Base-by-base conservation (phyloP, 2,329 filamentous ascomycete genomes). In the Cercospora zeae-maydis region DNA sequence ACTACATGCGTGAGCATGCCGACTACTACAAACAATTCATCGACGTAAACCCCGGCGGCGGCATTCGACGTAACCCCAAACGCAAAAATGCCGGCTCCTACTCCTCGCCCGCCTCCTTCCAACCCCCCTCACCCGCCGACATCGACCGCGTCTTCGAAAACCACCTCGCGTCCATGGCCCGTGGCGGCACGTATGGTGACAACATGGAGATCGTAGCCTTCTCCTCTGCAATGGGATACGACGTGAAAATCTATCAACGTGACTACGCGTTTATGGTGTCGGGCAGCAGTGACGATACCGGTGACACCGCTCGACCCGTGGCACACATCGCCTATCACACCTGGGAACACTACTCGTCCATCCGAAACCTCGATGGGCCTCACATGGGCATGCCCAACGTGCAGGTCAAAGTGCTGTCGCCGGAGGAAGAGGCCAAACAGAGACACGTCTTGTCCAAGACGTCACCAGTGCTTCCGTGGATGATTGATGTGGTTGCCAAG, bases 141-240 rank as follows among this genome's bases (percentile, higher is more conserved):
- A 78, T 82, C 65, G 80, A 84, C 66, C 74, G 74, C 37, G 78
- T 79, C 30, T 86, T 83, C 70, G 77, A 82, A 58, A 79, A 80
- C 34, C 85, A 87, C 73, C 78, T 90, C 11, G 76, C 80, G 64
- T 78, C 80, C 61, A 88, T 89, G 81, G 82, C 84, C 31, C 81
- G 82, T 70, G 79, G 81, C 31, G 84, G 84, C 57, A 83, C 83
- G 39, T 90, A 84, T 76, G 88, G 86, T 27, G 87, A 88, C 71
- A 86, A 89, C 63, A 82, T 88, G 77, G 86, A 89, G 75, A 83
- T 91, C 49, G 81, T 82, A 33, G 88, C 88, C 5, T 90, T 90
- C 74, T 83, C 84, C 30, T 81, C 84, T 61, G 83, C 82, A 21
- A 88, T 82, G 72, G 79, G 83, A 56, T 82, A 83, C 58, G 83